Conservation (phyloP, 2,329 filamentous ascomycete species). For the Mycogone perniciosa region DNA sequence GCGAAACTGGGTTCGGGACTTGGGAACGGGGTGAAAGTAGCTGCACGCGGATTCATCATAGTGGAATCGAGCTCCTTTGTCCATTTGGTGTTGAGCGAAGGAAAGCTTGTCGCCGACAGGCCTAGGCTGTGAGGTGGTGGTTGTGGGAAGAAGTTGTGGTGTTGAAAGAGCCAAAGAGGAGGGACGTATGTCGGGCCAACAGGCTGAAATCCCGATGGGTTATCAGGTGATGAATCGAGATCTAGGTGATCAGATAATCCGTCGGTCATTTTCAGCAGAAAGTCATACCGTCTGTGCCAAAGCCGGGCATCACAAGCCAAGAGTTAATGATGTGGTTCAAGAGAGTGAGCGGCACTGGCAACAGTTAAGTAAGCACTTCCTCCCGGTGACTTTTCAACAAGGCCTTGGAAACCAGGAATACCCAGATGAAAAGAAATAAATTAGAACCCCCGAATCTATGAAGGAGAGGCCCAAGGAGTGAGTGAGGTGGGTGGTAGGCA, state of each 20-base stretch:
- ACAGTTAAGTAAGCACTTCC: not conserved
- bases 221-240: not conserved
- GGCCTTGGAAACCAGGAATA: too few relatives aligned
- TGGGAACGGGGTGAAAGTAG: conserved; percentile 20
- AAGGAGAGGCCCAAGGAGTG: too few relatives aligned
- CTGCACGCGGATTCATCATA: conserved; percentile 25
- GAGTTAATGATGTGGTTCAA: not conserved
- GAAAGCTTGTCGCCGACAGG: not conserved
- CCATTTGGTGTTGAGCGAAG: not conserved
- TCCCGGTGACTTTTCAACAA: not conserved
- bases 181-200: not conserved
- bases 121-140: not conserved
- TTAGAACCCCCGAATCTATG: too few relatives aligned
- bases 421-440: too few relatives aligned
- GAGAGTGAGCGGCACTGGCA: not conserved
- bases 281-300: not conserved
- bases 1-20: conserved; percentile 4
- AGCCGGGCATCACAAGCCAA: not conserved
- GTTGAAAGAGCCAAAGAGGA: not conserved
- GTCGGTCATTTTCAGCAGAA: not conserved
- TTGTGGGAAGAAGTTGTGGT: not conserved
- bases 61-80: not conserved
- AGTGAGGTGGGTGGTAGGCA: too few relatives aligned
- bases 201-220: not conserved
- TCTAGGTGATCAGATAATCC: not conserved